Evolutionary conservation across 148 eudicot species (phyloP).

Genomic region (Suaeda aralocaspica): DNA sequence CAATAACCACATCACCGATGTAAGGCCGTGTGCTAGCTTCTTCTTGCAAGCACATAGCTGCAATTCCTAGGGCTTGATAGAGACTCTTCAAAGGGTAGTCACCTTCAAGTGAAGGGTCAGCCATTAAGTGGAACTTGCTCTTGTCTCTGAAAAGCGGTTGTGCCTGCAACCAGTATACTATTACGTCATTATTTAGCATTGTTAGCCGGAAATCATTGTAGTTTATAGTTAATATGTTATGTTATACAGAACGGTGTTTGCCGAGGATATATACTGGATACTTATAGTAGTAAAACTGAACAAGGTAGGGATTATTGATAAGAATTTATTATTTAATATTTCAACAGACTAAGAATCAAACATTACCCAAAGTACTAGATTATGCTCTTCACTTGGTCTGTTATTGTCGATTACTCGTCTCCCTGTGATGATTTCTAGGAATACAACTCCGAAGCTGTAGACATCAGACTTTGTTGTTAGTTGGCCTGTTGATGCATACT

Average conservation of each 20-base stretch:
- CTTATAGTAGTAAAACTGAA: no score
- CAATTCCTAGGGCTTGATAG: constrained; percentile 82
- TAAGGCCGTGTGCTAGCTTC: constrained; percentile 62
- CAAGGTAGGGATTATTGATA: no score
- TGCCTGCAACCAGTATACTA: constrained; percentile 42
- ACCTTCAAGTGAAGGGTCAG: constrained; percentile 63
- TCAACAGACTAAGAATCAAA: background rate
- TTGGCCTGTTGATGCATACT: constrained; percentile 73
- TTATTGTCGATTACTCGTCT: constrained; percentile 66
- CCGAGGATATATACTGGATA: no score
- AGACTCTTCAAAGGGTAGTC: constrained; percentile 57
- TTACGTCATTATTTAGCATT: background rate
- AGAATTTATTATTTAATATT: no score
- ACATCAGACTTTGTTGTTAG: constrained; percentile 72
- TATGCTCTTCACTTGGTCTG: constrained; percentile 63
- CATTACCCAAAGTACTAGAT: constrained; percentile 71
- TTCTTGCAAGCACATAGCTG: constrained; percentile 93
- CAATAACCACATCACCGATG: constrained; percentile 72
- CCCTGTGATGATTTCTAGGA: constrained; percentile 78
- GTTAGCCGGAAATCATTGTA: background rate
- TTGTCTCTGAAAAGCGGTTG: constrained; percentile 78
- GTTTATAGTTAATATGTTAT: no score
- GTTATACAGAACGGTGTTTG: no score
- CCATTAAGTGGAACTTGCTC: constrained; percentile 65
- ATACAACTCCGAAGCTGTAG: constrained; percentile 86